These are phyloP conservation scores for Aspergillus wentii DNA, from an alignment of 495 filamentous ascomycete genomes.

Conservation along the genomic window DNA sequence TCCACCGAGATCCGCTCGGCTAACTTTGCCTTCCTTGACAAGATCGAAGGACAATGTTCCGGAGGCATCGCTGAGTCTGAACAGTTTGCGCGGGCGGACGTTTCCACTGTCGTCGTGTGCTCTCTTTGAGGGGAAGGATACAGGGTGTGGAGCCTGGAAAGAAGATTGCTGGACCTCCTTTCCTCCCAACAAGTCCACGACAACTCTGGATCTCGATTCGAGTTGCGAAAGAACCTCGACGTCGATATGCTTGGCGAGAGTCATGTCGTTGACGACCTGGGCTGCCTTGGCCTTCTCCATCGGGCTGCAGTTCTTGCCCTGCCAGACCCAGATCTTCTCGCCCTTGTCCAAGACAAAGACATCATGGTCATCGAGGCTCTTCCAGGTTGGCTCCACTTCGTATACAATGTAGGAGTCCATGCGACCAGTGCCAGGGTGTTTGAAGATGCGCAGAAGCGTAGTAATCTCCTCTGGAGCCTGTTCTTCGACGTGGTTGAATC, in stretches of 20 bases:
- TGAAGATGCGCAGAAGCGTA: constrained; percentile 55
- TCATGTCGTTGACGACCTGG: constrained; percentile 59
- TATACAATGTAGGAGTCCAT: constrained; percentile 48
- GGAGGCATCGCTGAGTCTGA: constrained; percentile 50
- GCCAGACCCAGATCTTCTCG: constrained; percentile 62
- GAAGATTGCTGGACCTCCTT: constrained; percentile 27
- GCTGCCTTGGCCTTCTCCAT: constrained; percentile 64
- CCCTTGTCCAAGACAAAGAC: constrained; percentile 57
- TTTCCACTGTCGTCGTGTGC: constrained; percentile 5
- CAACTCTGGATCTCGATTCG: constrained; percentile 45
- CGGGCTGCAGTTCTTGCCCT: constrained; percentile 55
- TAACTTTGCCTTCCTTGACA: constrained; percentile 45
- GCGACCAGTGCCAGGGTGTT: constrained; percentile 38
- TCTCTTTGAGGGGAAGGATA: constrained; percentile 20
- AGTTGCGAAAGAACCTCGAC: constrained; percentile 57
- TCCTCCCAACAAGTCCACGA: constrained; percentile 53
- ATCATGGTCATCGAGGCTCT: constrained; percentile 55
- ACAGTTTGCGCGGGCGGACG: constrained; percentile 38
- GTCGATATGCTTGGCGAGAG: constrained; percentile 53
- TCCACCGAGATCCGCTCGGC: constrained; percentile 41
- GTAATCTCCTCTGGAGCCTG: constrained; percentile 32
- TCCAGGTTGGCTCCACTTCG: constrained; percentile 57
- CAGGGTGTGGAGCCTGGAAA: constrained; percentile 36
- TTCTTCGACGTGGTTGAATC: constrained; percentile 54
- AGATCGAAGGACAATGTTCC: constrained; percentile 47